Evolutionary conservation across 805 yeast genomes (phyloP), one percentile per base, ranked within the genome.

Genomic region (Candida quercuum): DNA sequence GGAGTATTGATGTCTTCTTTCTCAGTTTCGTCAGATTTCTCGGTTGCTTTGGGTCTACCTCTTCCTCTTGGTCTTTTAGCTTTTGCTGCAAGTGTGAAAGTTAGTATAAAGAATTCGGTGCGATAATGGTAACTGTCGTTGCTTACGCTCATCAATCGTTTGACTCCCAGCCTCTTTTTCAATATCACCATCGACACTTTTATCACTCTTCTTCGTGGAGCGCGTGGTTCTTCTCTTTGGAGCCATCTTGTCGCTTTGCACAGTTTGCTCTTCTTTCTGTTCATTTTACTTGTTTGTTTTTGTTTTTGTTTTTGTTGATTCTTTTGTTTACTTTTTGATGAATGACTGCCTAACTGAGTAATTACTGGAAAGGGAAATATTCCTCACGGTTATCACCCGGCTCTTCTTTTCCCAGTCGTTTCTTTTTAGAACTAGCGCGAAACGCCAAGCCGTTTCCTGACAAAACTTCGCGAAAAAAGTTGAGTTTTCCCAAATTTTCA

Each of bases 161-260:
- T 19, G 4, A 16, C 19, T 8, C 39, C 6, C 28, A 9, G n/a
- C 28, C 11, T 32, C 21, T 35, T 42, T 34, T 25, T 34, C 13
- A 32, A 36, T 13, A 32, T 36, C 33, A 32, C 23, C 16, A 13
- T 19, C 22, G 15, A 5, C 22, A 13, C 11, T 12, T 8, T 29
- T 13, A n/a, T n/a, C n/a, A n/a, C n/a, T n/a, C 10, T 13, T 45
- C 27, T 39, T 38, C 3, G 51, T 32, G 1, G 53, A 40, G 18
- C 51, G 45, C 11, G 53, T 45, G 18, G 50, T 38, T 38, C 48
- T 49, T 39, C 40, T 47, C 42, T 39, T 44, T 28, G 54, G 54
- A 4, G 52, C 52, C 56, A 47, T 47, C n/a, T n/a, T n/a, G n/a
- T n/a, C n/a, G n/a, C n/a, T n/a, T 14, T 27, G 18, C 6, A n/a